phyloP scores from a whole-genome alignment of 805 yeast genomes.

The Saccharomycopsis sp. region DNA sequence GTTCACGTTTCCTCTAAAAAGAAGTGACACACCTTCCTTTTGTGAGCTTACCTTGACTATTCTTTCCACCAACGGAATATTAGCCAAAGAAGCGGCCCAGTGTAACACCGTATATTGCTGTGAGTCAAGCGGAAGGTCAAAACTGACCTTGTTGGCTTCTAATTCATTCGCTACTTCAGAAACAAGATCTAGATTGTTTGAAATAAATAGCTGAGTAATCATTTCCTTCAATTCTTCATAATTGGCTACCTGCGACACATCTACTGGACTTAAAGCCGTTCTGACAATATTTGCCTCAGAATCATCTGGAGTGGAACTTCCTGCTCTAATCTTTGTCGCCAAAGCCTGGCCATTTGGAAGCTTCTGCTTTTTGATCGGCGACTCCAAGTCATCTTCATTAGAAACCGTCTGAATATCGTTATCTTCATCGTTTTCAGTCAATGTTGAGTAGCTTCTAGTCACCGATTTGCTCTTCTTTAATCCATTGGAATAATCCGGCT shows the following conservation, averaged over 20 bases:
- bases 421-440: constrained; percentile 31
- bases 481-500: neutral
- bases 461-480: constrained; percentile 1
- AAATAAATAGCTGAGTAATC: constrained; percentile 46
- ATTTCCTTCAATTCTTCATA: constrained; percentile 37
- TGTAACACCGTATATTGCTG: constrained; percentile 91
- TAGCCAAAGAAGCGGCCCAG: constrained; percentile 92
- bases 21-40: constrained; percentile 35
- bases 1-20: constrained; percentile 64
- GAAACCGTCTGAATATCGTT: constrained; percentile 10
- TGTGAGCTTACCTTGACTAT: constrained; percentile 53
- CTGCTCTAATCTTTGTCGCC: constrained; percentile 24
- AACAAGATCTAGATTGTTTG: constrained; percentile 31
- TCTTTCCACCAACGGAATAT: constrained; percentile 59
- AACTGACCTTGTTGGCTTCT: constrained; percentile 21
- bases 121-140: constrained; percentile 88
- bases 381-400: constrained; percentile 22
- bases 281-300: neutral
- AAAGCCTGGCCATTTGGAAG: constrained; percentile 28
- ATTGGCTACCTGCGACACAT: constrained; percentile 25
- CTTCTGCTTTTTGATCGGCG: constrained; percentile 36
- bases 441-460: constrained; percentile 24
- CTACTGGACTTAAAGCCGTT: constrained; percentile 39
- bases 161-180: constrained; percentile 29
- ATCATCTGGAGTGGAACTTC: constrained; percentile 7